These are phyloP conservation scores for Fusarium cicatricum DNA, from an alignment of 2,329 filamentous ascomycete species.

Conservation along the genomic window DNA sequence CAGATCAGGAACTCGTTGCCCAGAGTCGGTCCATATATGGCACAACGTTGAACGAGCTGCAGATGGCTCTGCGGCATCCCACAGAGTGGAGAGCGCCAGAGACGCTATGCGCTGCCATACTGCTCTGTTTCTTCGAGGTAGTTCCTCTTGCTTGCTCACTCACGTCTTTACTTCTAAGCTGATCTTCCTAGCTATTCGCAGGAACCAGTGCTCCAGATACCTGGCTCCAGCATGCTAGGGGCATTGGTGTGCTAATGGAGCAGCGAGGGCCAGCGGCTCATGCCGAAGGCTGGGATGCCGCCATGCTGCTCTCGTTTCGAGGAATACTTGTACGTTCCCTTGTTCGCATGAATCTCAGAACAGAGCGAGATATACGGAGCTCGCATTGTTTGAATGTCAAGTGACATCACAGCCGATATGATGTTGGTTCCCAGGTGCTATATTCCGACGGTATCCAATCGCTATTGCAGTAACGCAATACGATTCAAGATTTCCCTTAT, in stretches of 20 bases:
- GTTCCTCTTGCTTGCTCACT: background rate
- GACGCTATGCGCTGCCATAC: constrained; percentile 53
- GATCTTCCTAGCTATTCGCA: constrained; percentile 49
- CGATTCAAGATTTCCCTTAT: constrained; percentile 9
- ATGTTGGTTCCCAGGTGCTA: background rate
- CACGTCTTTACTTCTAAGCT: constrained; percentile 13
- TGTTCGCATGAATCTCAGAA: constrained; percentile 8
- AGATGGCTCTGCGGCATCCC: constrained; percentile 48
- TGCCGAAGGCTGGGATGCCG: constrained; percentile 47
- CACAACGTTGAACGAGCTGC: constrained; percentile 47
- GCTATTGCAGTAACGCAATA: constrained; percentile 2
- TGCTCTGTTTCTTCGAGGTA: constrained; percentile 53
- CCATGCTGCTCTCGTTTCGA: constrained; percentile 50
- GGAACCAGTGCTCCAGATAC: constrained; percentile 48
- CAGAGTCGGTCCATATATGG: constrained; percentile 51
- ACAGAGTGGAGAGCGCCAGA: constrained; percentile 51
- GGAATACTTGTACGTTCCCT: constrained; percentile 46
- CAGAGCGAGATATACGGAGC: constrained; percentile 6
- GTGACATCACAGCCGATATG: constrained; percentile 19
- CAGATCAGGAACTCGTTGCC: constrained; percentile 42
- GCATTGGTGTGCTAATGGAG: constrained; percentile 50
- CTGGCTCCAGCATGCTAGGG: constrained; percentile 52
- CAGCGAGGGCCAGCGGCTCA: constrained; percentile 50
- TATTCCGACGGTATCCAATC: constrained; percentile 9
- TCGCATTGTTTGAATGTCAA: constrained; percentile 26